Percentiles rank a stretch among this genome's conserved stretches.
These are phyloP conservation scores for Bryoglossum gracile DNA, from an alignment of 495 filamentous ascomycete species.

Conservation along the genomic window DNA sequence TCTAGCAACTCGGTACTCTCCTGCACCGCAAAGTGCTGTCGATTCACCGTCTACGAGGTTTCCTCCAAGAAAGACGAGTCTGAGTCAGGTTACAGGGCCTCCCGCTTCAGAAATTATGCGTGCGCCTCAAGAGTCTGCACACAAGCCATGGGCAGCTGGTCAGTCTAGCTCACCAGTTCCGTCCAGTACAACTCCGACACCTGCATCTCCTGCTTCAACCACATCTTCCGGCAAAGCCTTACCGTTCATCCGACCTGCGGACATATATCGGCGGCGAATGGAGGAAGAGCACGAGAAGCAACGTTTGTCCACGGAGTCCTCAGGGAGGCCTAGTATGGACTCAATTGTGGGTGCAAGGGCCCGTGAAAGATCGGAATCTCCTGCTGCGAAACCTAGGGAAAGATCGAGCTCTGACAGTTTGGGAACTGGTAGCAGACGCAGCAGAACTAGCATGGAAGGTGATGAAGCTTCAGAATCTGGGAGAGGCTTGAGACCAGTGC, in stretches of 20 bases:
- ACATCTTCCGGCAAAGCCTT: conserved; percentile 45
- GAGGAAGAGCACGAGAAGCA: conserved; percentile 62
- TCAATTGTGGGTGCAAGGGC: conserved; percentile 21
- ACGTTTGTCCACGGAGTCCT: conserved; percentile 48
- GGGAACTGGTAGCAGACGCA: conserved; percentile 6
- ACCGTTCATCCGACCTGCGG: conserved; percentile 65
- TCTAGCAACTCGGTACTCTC: conserved; percentile 25
- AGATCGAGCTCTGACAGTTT: conserved; percentile 13
- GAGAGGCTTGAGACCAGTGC: conserved; percentile 30
- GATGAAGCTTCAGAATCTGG: conserved; percentile 27
- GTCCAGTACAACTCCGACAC: conserved; percentile 2
- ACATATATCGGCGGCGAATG: conserved; percentile 69
- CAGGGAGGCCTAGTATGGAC: conserved; percentile 40
- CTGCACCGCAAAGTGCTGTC: conserved; percentile 7
- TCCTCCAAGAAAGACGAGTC: conserved; percentile 55
- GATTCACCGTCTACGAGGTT: conserved; percentile 28
- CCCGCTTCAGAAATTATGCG: conserved; percentile 19
- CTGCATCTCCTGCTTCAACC: conserved; percentile 5
- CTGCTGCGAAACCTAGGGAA: conserved; percentile 14
- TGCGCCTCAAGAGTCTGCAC: conserved; percentile 16
- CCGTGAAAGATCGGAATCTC: conserved; percentile 14
- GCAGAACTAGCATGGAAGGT: conserved; percentile 25
- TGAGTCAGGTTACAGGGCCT: conserved; percentile 38
- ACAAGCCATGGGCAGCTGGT: conserved; percentile 26
- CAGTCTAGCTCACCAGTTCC: conserved; percentile 32